phyloP scores from a whole-genome alignment of 441 rosid species.

The Kokia cookei region DNA sequence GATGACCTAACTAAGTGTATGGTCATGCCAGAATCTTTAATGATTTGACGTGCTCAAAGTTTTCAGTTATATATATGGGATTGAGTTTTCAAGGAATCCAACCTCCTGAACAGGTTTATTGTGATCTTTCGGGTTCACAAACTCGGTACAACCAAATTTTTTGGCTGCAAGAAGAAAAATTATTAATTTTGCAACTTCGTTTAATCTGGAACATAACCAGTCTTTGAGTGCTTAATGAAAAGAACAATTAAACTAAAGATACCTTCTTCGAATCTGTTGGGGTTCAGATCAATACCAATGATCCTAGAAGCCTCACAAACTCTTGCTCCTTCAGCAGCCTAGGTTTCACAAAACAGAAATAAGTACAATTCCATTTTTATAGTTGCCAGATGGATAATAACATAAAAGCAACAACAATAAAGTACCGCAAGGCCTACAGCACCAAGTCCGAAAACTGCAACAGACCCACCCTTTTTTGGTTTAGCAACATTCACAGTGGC shows the following conservation, averaged over 20 bases:
- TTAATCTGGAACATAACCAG: not conserved
- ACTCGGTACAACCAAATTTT: conserved; percentile 42
- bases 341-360: not conserved
- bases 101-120: conserved; percentile 46
- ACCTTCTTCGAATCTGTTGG: not conserved
- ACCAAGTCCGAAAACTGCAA: not conserved
- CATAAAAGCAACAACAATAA: not conserved
- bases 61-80: no score
- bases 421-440: not conserved
- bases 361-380: not conserved
- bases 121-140: conserved; percentile 50
- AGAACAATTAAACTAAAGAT: not conserved
- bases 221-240: not conserved
- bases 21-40: no score
- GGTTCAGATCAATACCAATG: not conserved
- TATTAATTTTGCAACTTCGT: not conserved
- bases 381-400: not conserved
- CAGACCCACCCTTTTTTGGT: not conserved
- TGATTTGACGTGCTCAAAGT: no score
- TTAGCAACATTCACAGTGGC: not conserved
- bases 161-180: conserved; percentile 23
- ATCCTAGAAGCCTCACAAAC: not conserved
- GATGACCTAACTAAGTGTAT: no score
- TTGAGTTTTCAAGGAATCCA: no score
- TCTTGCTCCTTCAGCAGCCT: not conserved